Evolutionary conservation across 768 basidiomycete genomes (phyloP), one percentile per base, ranked within the genome.

Genomic region (Nidularia sp.): DNA sequence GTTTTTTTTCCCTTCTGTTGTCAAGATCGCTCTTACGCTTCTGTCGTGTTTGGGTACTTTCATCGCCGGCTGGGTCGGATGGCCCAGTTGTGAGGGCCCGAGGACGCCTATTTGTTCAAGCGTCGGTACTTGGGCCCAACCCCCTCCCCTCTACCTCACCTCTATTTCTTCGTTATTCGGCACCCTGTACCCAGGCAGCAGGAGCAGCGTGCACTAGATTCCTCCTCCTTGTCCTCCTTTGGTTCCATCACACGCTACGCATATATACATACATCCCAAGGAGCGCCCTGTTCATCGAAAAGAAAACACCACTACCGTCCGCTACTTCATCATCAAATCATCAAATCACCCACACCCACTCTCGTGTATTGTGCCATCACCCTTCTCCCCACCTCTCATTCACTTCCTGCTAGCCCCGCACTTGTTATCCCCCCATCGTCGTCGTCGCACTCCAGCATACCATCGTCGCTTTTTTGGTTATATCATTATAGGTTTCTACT

Each of bases 91-190:
- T n/a, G n/a, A n/a, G n/a, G n/a, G n/a, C n/a, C n/a, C 36, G 36
- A 41, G 39, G 48, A 49, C 48, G 35, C 48, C 48, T 45, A 45
- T 45, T 45, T 45, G 44, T 45, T 45, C 44, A 45, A 45, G 44
- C 44, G 44, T 45, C 8, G 36, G 36, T 8, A n/a, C n/a, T n/a
- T 39, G 36, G 36, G n/a, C 36, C n/a, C 7, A 8, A 39, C 36
- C 7, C 36, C 36, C 36, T 39, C n/a, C 36, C 36, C n/a, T n/a
- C 36, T 39, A 7, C 36, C 8, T 8, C 36, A 39, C 36, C 36
- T n/a, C 7, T n/a, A 39, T 39, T n/a, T n/a, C n/a, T 39, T n/a
- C 36, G n/a, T 39, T 39, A n/a, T 39, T n/a, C 36, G 36, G n/a
- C 36, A 39, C 36, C 36, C 36, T 7, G n/a, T 39, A 39, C 36